Conservation (phyloP, 176 grass and related monocot genomes). For the Bothriochloa decipiens region DNA sequence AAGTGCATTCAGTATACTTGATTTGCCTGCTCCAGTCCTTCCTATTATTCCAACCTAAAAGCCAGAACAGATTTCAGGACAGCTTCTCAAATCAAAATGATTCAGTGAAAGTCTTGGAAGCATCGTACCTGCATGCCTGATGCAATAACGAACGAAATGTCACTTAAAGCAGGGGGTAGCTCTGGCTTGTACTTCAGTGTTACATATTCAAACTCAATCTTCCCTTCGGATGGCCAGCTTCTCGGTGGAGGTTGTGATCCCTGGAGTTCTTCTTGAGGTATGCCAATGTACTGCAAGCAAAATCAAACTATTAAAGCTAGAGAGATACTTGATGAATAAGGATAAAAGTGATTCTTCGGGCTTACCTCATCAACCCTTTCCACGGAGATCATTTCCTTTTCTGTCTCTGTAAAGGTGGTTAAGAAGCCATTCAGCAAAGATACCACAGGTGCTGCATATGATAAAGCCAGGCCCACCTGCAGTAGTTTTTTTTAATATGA, state of each 20-base stretch:
- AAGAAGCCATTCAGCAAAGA: conserved; percentile 89
- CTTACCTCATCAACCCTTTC: conserved; percentile 90
- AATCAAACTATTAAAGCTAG: conserved; percentile 19
- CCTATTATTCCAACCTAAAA: conserved; percentile 94
- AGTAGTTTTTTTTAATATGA: conserved; percentile 27
- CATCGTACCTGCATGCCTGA: conserved; percentile 73
- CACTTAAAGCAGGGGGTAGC: conserved; percentile 70
- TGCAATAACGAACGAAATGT: conserved; percentile 69
- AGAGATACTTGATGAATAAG: conserved; percentile 13
- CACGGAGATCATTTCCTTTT: conserved; percentile 97
- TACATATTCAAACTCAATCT: conserved; percentile 78
- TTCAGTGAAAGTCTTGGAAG: neutral
- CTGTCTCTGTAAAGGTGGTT: conserved; percentile 94
- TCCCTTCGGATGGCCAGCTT: conserved; percentile 78
- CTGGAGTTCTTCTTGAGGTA: conserved; percentile 78
- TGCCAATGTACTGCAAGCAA: conserved; percentile 69
- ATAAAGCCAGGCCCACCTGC: conserved; percentile 89
- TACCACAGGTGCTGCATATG: conserved; percentile 87
- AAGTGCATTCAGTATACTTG: conserved; percentile 92
- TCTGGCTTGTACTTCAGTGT: conserved; percentile 79
- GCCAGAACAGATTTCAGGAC: conserved; percentile 11
- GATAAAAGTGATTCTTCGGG: neutral
- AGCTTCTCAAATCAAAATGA: neutral
- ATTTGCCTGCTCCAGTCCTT: conserved; percentile 97
- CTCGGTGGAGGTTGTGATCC: conserved; percentile 53